Evolutionary conservation across 2,329 filamentous ascomycete species (phyloP).

Genomic region (Bipolaris cookei): DNA sequence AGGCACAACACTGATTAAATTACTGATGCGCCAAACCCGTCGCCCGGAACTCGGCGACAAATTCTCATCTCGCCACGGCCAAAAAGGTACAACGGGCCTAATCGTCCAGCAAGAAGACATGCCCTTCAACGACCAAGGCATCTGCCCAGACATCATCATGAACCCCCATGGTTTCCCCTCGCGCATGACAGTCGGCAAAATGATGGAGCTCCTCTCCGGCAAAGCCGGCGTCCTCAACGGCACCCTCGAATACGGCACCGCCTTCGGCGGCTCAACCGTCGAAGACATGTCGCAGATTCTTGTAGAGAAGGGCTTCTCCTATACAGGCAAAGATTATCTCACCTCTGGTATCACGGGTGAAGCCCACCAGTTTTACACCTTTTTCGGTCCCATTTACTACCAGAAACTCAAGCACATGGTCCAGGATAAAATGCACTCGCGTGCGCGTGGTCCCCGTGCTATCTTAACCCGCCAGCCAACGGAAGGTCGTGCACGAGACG

Average conservation of each 20-base stretch:
- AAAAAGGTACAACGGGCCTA: conserved; percentile 96
- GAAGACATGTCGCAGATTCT: conserved; percentile 88
- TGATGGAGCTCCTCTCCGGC: conserved; percentile 91
- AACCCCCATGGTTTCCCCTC: conserved; percentile 99
- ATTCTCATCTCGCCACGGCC: conserved; percentile 96
- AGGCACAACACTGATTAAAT: conserved; percentile 86
- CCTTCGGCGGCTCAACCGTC: conserved; percentile 81
- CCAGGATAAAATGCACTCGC: conserved; percentile 99
- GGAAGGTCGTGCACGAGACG: conserved; percentile 90
- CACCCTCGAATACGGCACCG: conserved; percentile 86
- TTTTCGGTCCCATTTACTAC: conserved; percentile 99
- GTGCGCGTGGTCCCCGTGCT: conserved; percentile 85
- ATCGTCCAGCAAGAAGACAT: conserved; percentile 97
- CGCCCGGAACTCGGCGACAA: conserved; percentile 96
- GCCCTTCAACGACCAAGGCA: conserved; percentile 89
- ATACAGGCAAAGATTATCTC: conserved; percentile 96
- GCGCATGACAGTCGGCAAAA: conserved; percentile 98
- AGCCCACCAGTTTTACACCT: conserved; percentile 91
- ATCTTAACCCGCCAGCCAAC: conserved; percentile 95
- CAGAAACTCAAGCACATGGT: conserved; percentile 99
- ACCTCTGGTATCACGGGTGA: conserved; percentile 96
- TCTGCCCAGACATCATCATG: conserved; percentile 99
- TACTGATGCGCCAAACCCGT: conserved; percentile 94
- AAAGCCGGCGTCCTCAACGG: conserved; percentile 91
- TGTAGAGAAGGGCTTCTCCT: conserved; percentile 88